Base-by-base conservation (phyloP, 805 yeast genomes). In the Cephaloascus fragrans region DNA sequence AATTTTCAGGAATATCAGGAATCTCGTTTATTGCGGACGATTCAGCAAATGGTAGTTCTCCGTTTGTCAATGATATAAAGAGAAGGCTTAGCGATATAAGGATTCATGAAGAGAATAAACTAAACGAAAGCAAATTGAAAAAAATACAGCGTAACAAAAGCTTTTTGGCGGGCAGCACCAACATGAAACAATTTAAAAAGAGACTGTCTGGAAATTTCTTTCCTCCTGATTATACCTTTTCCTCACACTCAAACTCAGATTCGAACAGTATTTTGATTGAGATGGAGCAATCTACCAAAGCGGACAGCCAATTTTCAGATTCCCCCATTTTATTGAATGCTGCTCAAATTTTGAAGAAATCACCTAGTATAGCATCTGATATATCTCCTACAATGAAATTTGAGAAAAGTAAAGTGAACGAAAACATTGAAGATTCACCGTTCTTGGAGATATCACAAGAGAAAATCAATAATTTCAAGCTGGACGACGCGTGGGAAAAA, bases 1-100 rank as follows among this genome's bases (percentile, higher is more conserved):
- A 51, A 45, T 64, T 64, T 44, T 59, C 69, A 37, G 62, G 57
- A 20, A 41, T 51, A 4, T 51, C 57, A 18, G 53, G 54, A 6
- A 46, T 52, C 9, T 47, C 57, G 19, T 48, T 49, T 29, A 37
- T 45, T 33, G 38, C 44, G 20, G 31, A 40, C 28, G 37, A 38
- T 8, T 34, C 47, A 3, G 33, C 33, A 17, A 33, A 32, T 18
- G 26, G 39, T 15, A 20, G 28, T 23, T 23, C 28, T 8, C 28
- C 28, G 6, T 23, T 23, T 12, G 28, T 23, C 12, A 12, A 23
- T 23, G 28, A 23, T 23, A 12, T 23, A 8, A 23, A 23, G 28
- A 23, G 28, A 23, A 6, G 28, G 28, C 12, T 23, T 8, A 23
- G 28, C 12, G 28, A 23, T 23, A 23, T 23, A 8, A 23, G 12